Evolutionary conservation across 768 basidiomycete genomes (phyloP).

Genomic region (Serendipita sp.): DNA sequence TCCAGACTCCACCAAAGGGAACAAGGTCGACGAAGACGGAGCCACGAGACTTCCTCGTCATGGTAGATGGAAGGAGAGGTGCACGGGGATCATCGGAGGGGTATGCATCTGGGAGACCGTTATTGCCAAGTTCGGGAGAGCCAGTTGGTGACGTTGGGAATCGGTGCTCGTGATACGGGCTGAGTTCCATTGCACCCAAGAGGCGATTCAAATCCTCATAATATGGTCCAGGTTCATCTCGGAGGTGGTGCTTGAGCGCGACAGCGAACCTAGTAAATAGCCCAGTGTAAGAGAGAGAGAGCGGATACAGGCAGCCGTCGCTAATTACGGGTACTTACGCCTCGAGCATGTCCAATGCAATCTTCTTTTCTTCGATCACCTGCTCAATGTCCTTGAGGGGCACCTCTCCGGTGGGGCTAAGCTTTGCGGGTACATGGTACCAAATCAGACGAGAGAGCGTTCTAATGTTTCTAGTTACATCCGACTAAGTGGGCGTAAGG

Average conservation of each 20-base stretch:
- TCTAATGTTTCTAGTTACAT: slow-evolving; percentile 35
- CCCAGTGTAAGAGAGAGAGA: neutral
- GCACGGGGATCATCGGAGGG: slow-evolving; percentile 21
- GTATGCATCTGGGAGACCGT: slow-evolving; percentile 20
- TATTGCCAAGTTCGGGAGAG: neutral
- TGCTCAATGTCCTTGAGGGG: slow-evolving; percentile 27
- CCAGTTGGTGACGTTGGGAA: neutral
- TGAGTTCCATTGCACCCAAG: slow-evolving; percentile 22
- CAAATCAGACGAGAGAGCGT: slow-evolving; percentile 39
- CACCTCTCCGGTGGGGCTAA: slow-evolving; percentile 28
- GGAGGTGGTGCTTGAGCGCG: slow-evolving; percentile 45
- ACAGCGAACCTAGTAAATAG: slow-evolving; percentile 30
- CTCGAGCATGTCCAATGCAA: slow-evolving; percentile 42
- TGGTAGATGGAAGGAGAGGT: slow-evolving; percentile 19
- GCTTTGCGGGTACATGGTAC: slow-evolving; percentile 42
- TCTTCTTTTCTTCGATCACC: slow-evolving; percentile 45
- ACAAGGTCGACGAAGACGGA: slow-evolving; percentile 18
- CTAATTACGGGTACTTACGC: slow-evolving; percentile 24
- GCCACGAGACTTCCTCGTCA: slow-evolving; percentile 10
- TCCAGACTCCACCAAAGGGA: slow-evolving; percentile 16
- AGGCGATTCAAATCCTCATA: slow-evolving; percentile 22
- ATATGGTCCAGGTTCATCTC: slow-evolving; percentile 46
- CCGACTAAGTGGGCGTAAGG: slow-evolving; percentile 37
- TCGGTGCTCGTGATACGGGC: slow-evolving; percentile 14
- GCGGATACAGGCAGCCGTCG: no score